These are phyloP conservation scores for Trichosanthes cucumerina DNA, from an alignment of 306 rosid species.

Conservation along the genomic window DNA sequence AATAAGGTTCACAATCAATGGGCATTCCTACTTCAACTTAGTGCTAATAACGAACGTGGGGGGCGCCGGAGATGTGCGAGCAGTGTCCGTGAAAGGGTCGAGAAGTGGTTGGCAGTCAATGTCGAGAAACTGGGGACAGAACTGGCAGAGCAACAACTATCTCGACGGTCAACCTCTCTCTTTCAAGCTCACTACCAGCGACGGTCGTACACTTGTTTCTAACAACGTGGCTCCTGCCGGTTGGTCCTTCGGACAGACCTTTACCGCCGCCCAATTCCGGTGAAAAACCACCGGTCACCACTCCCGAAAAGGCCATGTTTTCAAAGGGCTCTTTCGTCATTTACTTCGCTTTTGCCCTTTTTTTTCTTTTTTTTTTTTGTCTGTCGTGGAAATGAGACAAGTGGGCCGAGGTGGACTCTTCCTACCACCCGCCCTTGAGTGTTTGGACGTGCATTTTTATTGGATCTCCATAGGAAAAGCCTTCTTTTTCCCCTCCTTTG, in stretches of 20 bases:
- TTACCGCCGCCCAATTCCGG: conserved; percentile 42
- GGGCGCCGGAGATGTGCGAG: conserved; percentile 55
- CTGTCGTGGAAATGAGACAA: neutral
- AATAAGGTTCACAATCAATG: conserved; percentile 56
- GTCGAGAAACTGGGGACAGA: conserved; percentile 76
- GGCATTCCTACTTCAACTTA: conserved; percentile 61
- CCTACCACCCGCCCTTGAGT: conserved; percentile 43
- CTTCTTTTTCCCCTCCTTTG: neutral
- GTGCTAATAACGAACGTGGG: conserved; percentile 61
- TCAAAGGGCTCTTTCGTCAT: neutral
- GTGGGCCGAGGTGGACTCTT: conserved; percentile 32
- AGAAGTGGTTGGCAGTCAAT: conserved; percentile 43
- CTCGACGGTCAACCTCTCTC: conserved; percentile 50
- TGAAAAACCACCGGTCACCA: neutral
- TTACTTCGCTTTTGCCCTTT: neutral
- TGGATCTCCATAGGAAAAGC: neutral
- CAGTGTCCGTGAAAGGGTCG: conserved; percentile 40
- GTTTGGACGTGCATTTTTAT: neutral
- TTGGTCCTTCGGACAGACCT: conserved; percentile 69
- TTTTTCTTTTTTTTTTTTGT: neutral
- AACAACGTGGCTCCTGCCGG: conserved; percentile 42
- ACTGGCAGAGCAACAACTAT: conserved; percentile 56
- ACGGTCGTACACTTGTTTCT: conserved; percentile 37
- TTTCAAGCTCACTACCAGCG: conserved; percentile 49
- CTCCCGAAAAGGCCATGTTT: neutral